These are phyloP conservation scores for Trametes punicea DNA, from an alignment of 768 basidiomycete species.

Conservation along the genomic window DNA sequence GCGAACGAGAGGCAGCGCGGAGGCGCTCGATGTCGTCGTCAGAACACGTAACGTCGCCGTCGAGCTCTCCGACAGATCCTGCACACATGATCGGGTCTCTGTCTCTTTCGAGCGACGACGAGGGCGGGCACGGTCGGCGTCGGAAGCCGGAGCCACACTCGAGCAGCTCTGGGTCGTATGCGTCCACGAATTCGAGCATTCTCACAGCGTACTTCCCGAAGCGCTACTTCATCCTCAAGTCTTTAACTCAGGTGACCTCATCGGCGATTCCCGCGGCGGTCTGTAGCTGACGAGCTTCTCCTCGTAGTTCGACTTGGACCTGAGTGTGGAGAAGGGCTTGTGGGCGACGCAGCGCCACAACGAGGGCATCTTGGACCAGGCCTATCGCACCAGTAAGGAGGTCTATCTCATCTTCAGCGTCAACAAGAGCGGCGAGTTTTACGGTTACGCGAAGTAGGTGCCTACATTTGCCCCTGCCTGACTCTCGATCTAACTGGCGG, in stretches of 20 bases:
- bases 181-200: slow-evolving; percentile 83
- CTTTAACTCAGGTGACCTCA: slow-evolving; percentile 61
- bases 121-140: slow-evolving; percentile 17
- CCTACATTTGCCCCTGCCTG: no score
- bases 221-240: slow-evolving; percentile 93
- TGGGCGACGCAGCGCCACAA: slow-evolving; percentile 97
- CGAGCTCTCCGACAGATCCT: slow-evolving; percentile 22
- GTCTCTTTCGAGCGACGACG: slow-evolving; percentile 41
- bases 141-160: slow-evolving; percentile 35
- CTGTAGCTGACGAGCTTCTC: background rate
- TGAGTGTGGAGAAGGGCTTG: slow-evolving; percentile 71
- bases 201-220: slow-evolving; percentile 73
- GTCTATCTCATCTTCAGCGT: slow-evolving; percentile 90
- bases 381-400: slow-evolving; percentile 85
- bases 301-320: slow-evolving; percentile 67
- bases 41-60: slow-evolving; percentile 17
- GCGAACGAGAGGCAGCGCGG: slow-evolving; percentile 26
- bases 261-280: background rate
- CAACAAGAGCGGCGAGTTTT: slow-evolving; percentile 93
- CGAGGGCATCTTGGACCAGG: slow-evolving; percentile 87
- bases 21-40: slow-evolving; percentile 24
- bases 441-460: slow-evolving; percentile 80
- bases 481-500: background rate
- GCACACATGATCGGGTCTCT: slow-evolving; percentile 28
- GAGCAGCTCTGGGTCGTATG: slow-evolving; percentile 63